Evolutionary conservation across 805 yeast genomes (phyloP), one percentile per base, ranked within the genome.

Genomic region (Sungouiella blattae): DNA sequence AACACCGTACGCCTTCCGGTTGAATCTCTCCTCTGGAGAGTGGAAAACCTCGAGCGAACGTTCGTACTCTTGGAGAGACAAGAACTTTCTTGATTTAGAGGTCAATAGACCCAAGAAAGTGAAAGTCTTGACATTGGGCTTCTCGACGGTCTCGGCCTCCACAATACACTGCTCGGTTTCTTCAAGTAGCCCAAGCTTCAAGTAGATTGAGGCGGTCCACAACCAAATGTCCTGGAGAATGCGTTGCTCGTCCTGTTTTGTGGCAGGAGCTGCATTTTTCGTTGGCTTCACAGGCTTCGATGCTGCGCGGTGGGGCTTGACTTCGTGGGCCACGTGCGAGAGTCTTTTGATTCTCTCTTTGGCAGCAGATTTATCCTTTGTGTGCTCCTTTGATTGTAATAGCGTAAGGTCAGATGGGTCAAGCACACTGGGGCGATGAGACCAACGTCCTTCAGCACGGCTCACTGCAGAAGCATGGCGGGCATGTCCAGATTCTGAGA

Each of bases 91-190:
- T 16, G 67, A 47, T 14, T 64, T 64, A 12, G 71, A 55, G 3
- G 72, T 61, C 37, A 75, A 55, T 28, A 66, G 57, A 1, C 81
- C 83, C 30, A 73, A 57, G 40, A 70, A 63, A 5, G 78, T 68
- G 35, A 63, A 73, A 0, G 83, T 75, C 33, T 65, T 68, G 18
- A 67, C 59, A 24, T 69, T 73, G 9, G 75, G 70, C 22, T 64
- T 63, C 33, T 50, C 60, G 3, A 71, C 65, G 1, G 67, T 57
- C 38, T 75, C 81, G 1, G 94, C 87, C 56, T 87, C 96, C 6
- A 72, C 69, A 4, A 87, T 70, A 30, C 95, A 82, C 39, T 74
- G 78, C 47, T 78, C 79, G 1, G 89, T 78, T 35, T 87, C 94
- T 2, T 64, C 69, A 1, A 62, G 43, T 26, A 75, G 56, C 1